A percentile compares a stretch with the other conserved stretches of the same genome.
Conservation (phyloP, 306 rosid genomes). For the Elaeagnus macrophylla region DNA sequence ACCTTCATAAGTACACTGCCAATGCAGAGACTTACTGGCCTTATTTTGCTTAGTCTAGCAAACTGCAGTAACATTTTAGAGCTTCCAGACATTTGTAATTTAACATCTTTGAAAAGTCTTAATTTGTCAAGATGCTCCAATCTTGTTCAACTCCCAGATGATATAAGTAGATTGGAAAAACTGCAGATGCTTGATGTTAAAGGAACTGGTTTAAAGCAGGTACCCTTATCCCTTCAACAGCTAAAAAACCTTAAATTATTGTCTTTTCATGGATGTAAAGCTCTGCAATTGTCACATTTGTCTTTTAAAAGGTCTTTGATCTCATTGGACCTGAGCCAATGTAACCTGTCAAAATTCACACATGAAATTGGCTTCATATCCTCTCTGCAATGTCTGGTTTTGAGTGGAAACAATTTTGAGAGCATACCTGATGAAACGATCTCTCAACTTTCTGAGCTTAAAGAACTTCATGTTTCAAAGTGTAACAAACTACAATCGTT, state of each 20-base stretch:
- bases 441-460: too few species aligned
- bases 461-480: too few species aligned
- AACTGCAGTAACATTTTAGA: neutral
- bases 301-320: neutral
- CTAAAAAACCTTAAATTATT: neutral
- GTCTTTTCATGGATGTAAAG: neutral
- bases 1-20: neutral
- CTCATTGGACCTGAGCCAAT: neutral
- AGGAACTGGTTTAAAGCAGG: slow-evolving; percentile 3
- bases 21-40: neutral
- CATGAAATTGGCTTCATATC: too few species aligned
- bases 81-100: slow-evolving; percentile 3
- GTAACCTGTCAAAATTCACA: neutral
- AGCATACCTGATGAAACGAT: too few species aligned
- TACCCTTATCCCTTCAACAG: slow-evolving; percentile 6
- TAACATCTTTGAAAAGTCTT: slow-evolving; percentile 6
- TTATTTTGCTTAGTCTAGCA: neutral
- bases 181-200: slow-evolving; percentile 11
- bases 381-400: too few species aligned
- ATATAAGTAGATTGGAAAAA: slow-evolving; percentile 6
- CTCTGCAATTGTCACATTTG: neutral
- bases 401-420: too few species aligned
- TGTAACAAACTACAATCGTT: too few species aligned
- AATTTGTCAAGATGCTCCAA: slow-evolving; percentile 1
- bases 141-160: neutral